Percentiles rank a stretch among this genome's conserved stretches.
Evolutionary conservation across 495 filamentous ascomycete species (phyloP).

Genomic region (Annulohypoxylon nitens): DNA sequence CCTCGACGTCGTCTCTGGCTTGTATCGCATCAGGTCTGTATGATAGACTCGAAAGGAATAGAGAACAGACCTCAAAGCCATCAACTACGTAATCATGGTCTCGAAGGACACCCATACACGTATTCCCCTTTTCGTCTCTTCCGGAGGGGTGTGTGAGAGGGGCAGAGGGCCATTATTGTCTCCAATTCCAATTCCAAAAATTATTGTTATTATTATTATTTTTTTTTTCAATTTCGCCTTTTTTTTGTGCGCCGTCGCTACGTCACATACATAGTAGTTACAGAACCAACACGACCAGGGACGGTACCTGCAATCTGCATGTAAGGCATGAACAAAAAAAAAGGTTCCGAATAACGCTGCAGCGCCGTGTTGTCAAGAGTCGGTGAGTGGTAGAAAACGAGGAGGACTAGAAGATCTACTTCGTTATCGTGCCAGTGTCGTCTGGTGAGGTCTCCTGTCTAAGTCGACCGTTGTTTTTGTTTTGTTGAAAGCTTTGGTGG

Average conservation of each 20-base stretch:
- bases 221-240: slow-evolving; percentile 23
- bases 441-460: slow-evolving; percentile 36
- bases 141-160: slow-evolving; percentile 33
- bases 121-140: slow-evolving; percentile 30
- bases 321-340: slow-evolving; percentile 45
- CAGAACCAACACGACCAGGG: slow-evolving; percentile 28
- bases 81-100: slow-evolving; percentile 20
- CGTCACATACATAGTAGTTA: slow-evolving; percentile 31
- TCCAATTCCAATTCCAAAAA: slow-evolving; percentile 33
- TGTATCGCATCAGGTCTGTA: slow-evolving; percentile 30
- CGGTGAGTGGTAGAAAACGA: slow-evolving; percentile 44
- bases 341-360: slow-evolving; percentile 43
- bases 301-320: slow-evolving; percentile 43
- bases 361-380: slow-evolving; percentile 42
- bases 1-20: slow-evolving; percentile 21
- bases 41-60: slow-evolving; percentile 19
- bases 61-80: slow-evolving; percentile 14
- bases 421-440: slow-evolving; percentile 38
- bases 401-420: slow-evolving; percentile 39
- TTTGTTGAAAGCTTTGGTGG: slow-evolving; percentile 39
- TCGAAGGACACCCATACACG: slow-evolving; percentile 26
- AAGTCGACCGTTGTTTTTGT: slow-evolving; percentile 28
- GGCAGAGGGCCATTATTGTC: slow-evolving; percentile 27
- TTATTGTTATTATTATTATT: neutral
- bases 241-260: slow-evolving; percentile 41